Evolutionary conservation across 2,329 filamentous ascomycete genomes (phyloP), one percentile per base, ranked within the genome.

Genomic region (Aspergillus sp.): DNA sequence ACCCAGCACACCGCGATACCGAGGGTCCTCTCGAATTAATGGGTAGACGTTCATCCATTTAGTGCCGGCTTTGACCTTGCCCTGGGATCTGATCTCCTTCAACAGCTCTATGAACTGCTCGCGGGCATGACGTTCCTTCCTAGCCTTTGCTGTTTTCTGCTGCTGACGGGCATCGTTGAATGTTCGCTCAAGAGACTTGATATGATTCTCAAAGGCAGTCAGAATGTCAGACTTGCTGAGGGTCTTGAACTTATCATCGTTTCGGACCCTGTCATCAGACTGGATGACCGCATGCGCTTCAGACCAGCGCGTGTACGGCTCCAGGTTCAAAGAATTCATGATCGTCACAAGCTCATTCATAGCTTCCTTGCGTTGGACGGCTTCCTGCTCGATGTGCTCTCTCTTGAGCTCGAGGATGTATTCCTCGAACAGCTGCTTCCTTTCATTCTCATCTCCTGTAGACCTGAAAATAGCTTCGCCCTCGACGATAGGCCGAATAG

Each of bases 381-480:
- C 71, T 59, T 94, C 83, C 43, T 79, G 71, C 51, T 95, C 86
- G 12, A 78, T 66, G 53, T 95, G 78, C 5, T 73, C 66, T 58
- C 85, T 91, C 60, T 84, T 89, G 26, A 96, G 75, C 33, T 88
- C 80, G 40, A 80, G 62, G 36, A 93, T 77, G 62, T 98, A 98
- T 58, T 96, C 91, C 51, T 93, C 83, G 51, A 95, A 98, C 30
- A 98, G 71, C 55, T 86, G 81, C 40, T 83, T 80, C 35, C 88
- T 80, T 66, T 96, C 91, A 36, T 75, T 72, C 48, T 98, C 91
- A 54, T 89, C 75, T 47, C 82, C 82, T 26, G 88, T 89, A 17
- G 86, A 89, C 48, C 86, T 81, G 66, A 96, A 98, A 38, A 93
- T 91, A 29, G 86, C 91, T 68, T 98, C 91, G 30, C 82, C 82